These are phyloP conservation scores for Asterophora lycoperdoides DNA, from an alignment of 768 basidiomycete genomes.

Conservation along the genomic window DNA sequence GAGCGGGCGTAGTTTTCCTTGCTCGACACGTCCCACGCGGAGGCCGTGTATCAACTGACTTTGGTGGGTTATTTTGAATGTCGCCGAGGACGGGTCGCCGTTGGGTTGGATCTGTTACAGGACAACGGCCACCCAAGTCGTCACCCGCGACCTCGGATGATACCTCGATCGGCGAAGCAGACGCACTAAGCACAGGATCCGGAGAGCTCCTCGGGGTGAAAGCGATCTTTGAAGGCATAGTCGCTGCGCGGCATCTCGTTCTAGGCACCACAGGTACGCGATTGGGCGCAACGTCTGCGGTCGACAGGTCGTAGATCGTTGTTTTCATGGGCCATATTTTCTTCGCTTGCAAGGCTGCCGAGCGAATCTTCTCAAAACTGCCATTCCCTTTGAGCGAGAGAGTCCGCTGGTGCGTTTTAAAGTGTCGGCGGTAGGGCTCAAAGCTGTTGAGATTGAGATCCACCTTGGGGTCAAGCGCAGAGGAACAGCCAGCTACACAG, in stretches of 20 bases:
- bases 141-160: no score
- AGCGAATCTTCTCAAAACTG: conserved; percentile 1
- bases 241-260: not conserved
- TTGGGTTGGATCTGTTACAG: no score
- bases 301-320: conserved; percentile 18
- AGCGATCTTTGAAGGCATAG: conserved; percentile 7
- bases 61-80: not conserved
- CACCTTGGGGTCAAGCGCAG: not conserved
- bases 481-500: conserved; percentile 2
- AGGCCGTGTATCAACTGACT: not conserved
- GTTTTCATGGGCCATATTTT: conserved; percentile 8
- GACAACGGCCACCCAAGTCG: no score
- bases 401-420: conserved; percentile 3
- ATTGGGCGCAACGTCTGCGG: conserved; percentile 7
- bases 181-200: no score
- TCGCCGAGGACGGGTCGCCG: conserved; percentile 1
- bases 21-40: no score
- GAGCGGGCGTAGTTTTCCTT: no score
- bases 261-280: conserved; percentile 1
- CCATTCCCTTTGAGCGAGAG: conserved; percentile 5
- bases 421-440: conserved; percentile 6
- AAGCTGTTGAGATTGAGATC: conserved; percentile 15
- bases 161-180: no score
- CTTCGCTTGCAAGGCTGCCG: conserved; percentile 2
- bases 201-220: conserved; percentile 13